Evolutionary conservation across 2,329 filamentous ascomycete species (phyloP), one percentile per base, ranked within the genome.

Genomic region (Davidsoniella virescens): DNA sequence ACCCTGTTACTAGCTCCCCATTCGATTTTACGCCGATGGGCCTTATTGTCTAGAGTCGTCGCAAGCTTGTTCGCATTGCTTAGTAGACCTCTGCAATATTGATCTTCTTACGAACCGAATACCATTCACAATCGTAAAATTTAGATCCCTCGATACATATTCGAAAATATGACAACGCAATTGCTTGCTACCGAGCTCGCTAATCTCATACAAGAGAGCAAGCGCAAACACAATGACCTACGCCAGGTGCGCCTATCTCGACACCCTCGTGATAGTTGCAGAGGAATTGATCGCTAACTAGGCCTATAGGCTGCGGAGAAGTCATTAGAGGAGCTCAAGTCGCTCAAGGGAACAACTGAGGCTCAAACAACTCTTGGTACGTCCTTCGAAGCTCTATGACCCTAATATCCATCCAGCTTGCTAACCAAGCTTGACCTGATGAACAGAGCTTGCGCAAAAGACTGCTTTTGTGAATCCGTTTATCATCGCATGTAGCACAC

Each of bases 131-230:
- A 33, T 33, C 26, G 26, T 8, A 33, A 33, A 33, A 3, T 5
- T 8, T 10, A 8, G 26, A 33, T 33, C 26, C 10, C 26, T 33
- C 6, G 26, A 33, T 12, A 33, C 10, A 8, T 33, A 33, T 12
- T 20, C 10, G 6, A 5, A 33, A 33, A 8, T 33, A 94, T 94
- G 87, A 93, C 87, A 65, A 82, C 87, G 60, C 86, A 93, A 75
- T 80, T 94, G 61, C 75, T 95, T 60, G 80, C 82, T 61, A 81
- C 84, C 52, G 88, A 95, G 75, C 77, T 95, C 64, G 78, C 82
- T 61, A 93, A 86, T 68, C 78, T 95, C 63, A 82, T 94, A 59
- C 86, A 93, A 65, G 92, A 98, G 70, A 92, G 88, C 63, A 96
- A 94, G 67, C 78, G 90, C 60, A 96, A 94, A 67, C 83, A 95